Evolutionary conservation across 2,329 filamentous ascomycete genomes (phyloP).

Genomic region (Pseudocercospora eumusae): DNA sequence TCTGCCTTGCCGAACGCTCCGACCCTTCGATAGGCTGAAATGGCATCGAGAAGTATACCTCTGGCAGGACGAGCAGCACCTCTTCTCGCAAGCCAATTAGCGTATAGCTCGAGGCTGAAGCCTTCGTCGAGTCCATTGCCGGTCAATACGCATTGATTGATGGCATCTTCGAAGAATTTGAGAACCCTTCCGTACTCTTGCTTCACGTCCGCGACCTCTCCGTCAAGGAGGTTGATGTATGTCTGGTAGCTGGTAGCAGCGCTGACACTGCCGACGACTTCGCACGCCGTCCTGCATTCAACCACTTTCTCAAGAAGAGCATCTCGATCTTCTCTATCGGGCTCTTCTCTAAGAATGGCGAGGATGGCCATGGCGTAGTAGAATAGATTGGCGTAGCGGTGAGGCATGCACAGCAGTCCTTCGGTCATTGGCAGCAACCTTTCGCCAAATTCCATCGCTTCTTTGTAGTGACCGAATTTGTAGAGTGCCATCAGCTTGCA

Average conservation of each 20-base stretch:
- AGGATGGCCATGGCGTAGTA: constrained; percentile 48
- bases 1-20: constrained; percentile 70
- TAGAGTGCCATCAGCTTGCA: constrained; percentile 47
- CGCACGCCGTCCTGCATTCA: constrained; percentile 61
- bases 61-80: constrained; percentile 68
- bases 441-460: constrained; percentile 48
- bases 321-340: constrained; percentile 25
- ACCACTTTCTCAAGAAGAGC: constrained; percentile 57
- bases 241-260: constrained; percentile 67
- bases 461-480: constrained; percentile 47
- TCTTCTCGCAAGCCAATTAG: constrained; percentile 67
- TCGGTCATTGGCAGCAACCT: constrained; percentile 45
- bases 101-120: constrained; percentile 71
- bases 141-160: constrained; percentile 71
- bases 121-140: constrained; percentile 71
- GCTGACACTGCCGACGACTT: constrained; percentile 64
- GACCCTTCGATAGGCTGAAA: constrained; percentile 67
- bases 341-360: constrained; percentile 43
- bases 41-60: constrained; percentile 66
- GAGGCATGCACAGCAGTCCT: constrained; percentile 48
- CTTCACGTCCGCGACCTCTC: constrained; percentile 63
- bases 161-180: constrained; percentile 65
- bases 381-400: constrained; percentile 47
- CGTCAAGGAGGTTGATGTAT: constrained; percentile 69
- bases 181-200: constrained; percentile 56